These are phyloP conservation scores for Basidiobolus meristosporus DNA, from an alignment of 371 early-diverging fungal genomes.

Conservation along the genomic window DNA sequence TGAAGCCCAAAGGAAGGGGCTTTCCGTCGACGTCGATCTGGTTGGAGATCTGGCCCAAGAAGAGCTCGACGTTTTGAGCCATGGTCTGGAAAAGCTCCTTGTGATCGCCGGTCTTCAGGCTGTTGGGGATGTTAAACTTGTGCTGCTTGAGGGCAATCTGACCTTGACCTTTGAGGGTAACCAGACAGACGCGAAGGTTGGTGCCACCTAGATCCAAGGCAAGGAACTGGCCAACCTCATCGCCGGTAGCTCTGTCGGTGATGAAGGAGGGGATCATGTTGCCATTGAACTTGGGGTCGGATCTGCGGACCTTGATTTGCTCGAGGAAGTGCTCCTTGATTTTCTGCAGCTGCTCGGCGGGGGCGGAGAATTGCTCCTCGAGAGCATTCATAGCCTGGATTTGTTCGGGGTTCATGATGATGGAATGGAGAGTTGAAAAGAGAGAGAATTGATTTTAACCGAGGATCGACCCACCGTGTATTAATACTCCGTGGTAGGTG, in stretches of 20 bases:
- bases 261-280: conserved; percentile 88
- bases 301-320: too few relatives aligned
- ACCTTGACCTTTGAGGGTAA: conserved; percentile 51
- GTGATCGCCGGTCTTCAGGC: conserved; percentile 45
- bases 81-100: conserved; percentile 73
- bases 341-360: too few relatives aligned
- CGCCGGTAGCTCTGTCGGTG: conserved; percentile 52
- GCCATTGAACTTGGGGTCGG: too few relatives aligned
- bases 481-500: too few relatives aligned
- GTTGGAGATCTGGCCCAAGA: conserved; percentile 20
- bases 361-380: too few relatives aligned
- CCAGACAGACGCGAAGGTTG: conserved; percentile 72
- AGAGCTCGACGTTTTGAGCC: conserved; percentile 38
- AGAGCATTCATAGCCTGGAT: too few relatives aligned
- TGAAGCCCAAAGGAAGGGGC: conserved; percentile 37
- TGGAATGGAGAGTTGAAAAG: too few relatives aligned
- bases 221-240: conserved; percentile 65
- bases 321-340: too few relatives aligned
- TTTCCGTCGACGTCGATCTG: conserved; percentile 6
- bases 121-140: conserved; percentile 64
- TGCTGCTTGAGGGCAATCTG: conserved; percentile 43
- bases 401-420: too few relatives aligned
- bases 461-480: too few relatives aligned
- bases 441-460: too few relatives aligned
- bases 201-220: conserved; percentile 88